Base-by-base conservation (phyloP, 2,329 filamentous ascomycete species). In the Fusarium circinatum region DNA sequence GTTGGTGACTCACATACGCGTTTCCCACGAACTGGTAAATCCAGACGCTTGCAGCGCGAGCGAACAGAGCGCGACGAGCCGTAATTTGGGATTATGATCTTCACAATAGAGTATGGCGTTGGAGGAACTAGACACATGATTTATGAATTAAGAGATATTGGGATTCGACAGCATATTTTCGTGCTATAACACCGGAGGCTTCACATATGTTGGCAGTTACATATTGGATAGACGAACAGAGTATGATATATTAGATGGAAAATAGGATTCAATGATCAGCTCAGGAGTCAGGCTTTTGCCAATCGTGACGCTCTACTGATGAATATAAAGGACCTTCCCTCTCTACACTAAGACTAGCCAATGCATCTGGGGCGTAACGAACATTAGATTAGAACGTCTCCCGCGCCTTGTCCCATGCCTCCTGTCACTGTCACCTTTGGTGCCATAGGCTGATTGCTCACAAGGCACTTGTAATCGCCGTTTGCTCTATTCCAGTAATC, bases 1-100 rank as follows among this genome's bases (percentile, higher is more conserved):
- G 15, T 38, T 68, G 14, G 65, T 68, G 3, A 68, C 65, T 6
- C 56, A 68, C 4, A 63, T 68, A 30, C 65, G 65, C 11, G 28
- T 56, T 20, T 56, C 52, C 6, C 52, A 56, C 26, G 52, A 56
- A 56, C 12, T 44, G 26, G 52, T 8, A 5, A 56, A 56, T 14
- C 38, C 52, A 1, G 52, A 56, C 5, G 38, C 26, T 30, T 24
- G 26, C 4, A 56, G 52, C 3, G 26, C 22, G 17, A 44, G 52
- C 22, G 52, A 44, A 15, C 52, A 44, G 32, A 56, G 26, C 1
- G 22, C 26, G 3, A 12, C 22, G 13, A 44, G 38, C 24, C 38
- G 38, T 2, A 56, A 56, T 20, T 24, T 44, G 4, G 38, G 38
- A 8, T 30, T 32, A 20, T 30, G n/a, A 41, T n/a, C 8, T 30